These are phyloP conservation scores for Botrytis paeoniae DNA, from an alignment of 2,329 filamentous ascomycete species.

Conservation along the genomic window DNA sequence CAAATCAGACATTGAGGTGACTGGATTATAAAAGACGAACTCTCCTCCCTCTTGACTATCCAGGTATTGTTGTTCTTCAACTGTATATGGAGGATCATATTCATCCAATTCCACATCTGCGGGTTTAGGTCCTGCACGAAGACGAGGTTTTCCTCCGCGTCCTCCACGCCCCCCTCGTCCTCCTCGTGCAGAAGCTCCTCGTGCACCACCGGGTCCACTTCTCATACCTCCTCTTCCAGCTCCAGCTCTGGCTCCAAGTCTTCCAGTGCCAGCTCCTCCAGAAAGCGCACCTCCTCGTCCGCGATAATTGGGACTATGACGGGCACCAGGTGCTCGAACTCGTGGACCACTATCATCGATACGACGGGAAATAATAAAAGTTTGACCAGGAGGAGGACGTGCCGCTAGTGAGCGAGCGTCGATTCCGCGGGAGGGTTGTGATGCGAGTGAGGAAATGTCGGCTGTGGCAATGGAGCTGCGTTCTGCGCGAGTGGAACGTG, in stretches of 20 bases:
- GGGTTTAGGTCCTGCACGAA: not conserved
- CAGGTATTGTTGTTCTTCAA: slow-evolving; percentile 30
- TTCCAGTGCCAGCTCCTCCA: not conserved
- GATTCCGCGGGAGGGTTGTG: slow-evolving; percentile 31
- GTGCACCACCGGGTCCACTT: not conserved
- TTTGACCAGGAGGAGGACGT: slow-evolving; percentile 25
- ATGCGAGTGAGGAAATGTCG: slow-evolving; percentile 34
- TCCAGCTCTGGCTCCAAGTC: slow-evolving; percentile 25
- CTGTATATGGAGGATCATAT: slow-evolving; percentile 26
- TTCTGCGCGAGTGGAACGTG: slow-evolving; percentile 20
- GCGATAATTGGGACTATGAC: slow-evolving; percentile 9
- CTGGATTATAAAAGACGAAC: slow-evolving; percentile 30
- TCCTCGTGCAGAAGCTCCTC: slow-evolving; percentile 2
- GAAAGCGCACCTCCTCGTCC: slow-evolving; percentile 12
- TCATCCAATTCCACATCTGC: slow-evolving; percentile 2
- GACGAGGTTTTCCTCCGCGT: slow-evolving; percentile 11
- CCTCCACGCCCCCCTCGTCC: slow-evolving; percentile 14
- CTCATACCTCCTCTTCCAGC: slow-evolving; percentile 29
- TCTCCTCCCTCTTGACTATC: slow-evolving; percentile 30
- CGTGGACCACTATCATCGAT: slow-evolving; percentile 5
- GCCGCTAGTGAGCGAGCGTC: slow-evolving; percentile 38
- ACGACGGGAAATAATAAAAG: slow-evolving; percentile 26
- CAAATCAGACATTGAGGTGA: slow-evolving; percentile 29
- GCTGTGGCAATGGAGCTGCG: slow-evolving; percentile 29
- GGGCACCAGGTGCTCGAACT: not conserved